Evolutionary conservation across 2,329 filamentous ascomycete species (phyloP).

Genomic region (Calonectria hawksworthii): DNA sequence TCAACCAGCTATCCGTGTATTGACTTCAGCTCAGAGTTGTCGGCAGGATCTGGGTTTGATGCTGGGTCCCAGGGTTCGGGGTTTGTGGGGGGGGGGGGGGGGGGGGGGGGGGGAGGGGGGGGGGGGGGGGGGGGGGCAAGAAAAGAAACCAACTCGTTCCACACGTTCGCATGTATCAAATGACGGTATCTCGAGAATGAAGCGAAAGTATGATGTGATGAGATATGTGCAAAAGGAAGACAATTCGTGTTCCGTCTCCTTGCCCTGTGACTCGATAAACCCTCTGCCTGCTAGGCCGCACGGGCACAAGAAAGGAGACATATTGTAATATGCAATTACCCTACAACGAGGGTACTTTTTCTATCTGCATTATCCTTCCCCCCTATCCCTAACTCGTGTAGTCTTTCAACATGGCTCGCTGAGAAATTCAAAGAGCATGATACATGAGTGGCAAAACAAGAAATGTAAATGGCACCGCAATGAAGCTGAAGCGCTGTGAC

Average conservation of each 20-base stretch:
- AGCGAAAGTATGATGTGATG: background rate
- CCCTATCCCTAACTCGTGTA: background rate
- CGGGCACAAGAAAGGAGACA: background rate
- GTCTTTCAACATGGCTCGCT: conserved; percentile 9
- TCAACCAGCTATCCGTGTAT: background rate
- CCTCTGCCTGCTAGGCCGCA: too few relatives aligned
- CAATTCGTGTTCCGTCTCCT: conserved; percentile 5
- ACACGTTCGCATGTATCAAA: conserved; percentile 2
- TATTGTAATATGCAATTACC: background rate
- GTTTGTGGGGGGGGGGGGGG: background rate
- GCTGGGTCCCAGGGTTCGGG: background rate
- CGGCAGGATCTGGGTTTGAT: background rate
- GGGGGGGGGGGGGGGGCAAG: background rate
- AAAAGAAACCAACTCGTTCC: background rate
- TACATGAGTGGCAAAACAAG: background rate
- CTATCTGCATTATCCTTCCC: background rate
- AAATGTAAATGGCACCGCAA: conserved; percentile 5
- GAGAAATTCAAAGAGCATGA: conserved; percentile 3
- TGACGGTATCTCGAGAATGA: background rate
- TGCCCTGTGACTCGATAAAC: background rate
- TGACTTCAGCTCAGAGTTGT: background rate
- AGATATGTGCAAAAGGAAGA: background rate
- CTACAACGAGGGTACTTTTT: background rate
- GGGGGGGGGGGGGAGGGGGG: background rate
- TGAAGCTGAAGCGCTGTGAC: background rate